Conservation (phyloP, 441 rosid species). For the Mallotus japonicus region DNA sequence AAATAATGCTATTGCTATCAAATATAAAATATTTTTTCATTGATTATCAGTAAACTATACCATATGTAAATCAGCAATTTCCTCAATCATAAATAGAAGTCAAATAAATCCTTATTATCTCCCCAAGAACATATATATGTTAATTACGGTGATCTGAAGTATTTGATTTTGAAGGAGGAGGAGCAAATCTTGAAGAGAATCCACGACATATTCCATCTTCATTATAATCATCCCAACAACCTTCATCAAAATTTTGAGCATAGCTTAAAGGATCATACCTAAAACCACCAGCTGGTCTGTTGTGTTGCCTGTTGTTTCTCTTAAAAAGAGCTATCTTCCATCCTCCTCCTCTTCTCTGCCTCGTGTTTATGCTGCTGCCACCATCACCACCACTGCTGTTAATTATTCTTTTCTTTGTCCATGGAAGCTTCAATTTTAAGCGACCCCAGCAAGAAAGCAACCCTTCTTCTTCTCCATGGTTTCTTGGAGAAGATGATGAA, state of each 20-base stretch:
- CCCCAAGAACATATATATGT: background rate
- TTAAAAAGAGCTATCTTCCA: constrained; percentile 18
- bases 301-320: constrained; percentile 2
- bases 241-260: constrained; percentile 63
- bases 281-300: constrained; percentile 37
- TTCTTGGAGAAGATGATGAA: constrained; percentile 23
- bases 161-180: no score
- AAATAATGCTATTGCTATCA: no score
- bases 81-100: background rate
- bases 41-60: background rate
- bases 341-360: background rate
- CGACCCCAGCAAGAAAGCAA: constrained; percentile 50
- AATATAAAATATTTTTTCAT: no score
- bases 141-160: no score
- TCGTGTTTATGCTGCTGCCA: background rate
- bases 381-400: background rate
- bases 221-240: constrained; percentile 24
- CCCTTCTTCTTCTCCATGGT: constrained; percentile 21
- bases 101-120: background rate
- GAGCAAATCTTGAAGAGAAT: constrained; percentile 5
- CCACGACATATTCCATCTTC: constrained; percentile 30
- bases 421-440: constrained; percentile 49
- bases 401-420: constrained; percentile 34
- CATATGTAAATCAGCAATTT: background rate
- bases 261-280: constrained; percentile 58